These are phyloP conservation scores for Agarophyton chilense DNA, from an alignment of 23 red algal species.

Conservation along the genomic window DNA sequence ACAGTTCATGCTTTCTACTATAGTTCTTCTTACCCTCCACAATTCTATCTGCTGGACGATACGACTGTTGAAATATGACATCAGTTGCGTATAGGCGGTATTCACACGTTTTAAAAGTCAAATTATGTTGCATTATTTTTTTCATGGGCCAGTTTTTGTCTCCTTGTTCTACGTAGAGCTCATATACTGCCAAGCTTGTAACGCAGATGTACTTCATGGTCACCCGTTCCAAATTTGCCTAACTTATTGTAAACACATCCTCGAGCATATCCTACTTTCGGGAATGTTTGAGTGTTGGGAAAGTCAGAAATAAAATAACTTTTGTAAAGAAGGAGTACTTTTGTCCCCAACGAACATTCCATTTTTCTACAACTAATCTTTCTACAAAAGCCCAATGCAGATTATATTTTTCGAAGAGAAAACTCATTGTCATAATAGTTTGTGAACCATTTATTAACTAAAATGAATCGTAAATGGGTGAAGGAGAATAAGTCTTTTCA, in stretches of 20 bases:
- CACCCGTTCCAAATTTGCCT: background rate
- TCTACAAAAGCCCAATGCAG: background rate
- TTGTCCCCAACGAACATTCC: background rate
- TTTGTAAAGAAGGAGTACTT: background rate
- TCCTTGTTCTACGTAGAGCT: background rate
- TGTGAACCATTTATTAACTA: background rate
- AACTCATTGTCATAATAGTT: slow-evolving; percentile 3
- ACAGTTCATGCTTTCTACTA: slow-evolving; percentile 21
- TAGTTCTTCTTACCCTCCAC: background rate
- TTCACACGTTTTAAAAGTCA: background rate
- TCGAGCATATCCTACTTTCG: background rate
- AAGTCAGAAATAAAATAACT: slow-evolving; percentile 19
- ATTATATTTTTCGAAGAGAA: background rate
- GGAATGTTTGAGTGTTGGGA: background rate
- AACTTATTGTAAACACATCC: background rate
- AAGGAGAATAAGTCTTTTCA: background rate
- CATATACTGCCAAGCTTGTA: background rate
- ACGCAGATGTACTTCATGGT: background rate
- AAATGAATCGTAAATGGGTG: slow-evolving; percentile 11
- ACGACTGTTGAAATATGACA: slow-evolving; percentile 12
- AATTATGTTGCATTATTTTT: background rate
- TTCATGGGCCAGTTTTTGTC: background rate
- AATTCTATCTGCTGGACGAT: slow-evolving; percentile 5
- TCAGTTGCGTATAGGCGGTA: slow-evolving; percentile 26
- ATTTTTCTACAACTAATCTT: background rate